Evolutionary conservation across 2,329 filamentous ascomycete genomes (phyloP).

Genomic region (Clarireedia paspali): DNA sequence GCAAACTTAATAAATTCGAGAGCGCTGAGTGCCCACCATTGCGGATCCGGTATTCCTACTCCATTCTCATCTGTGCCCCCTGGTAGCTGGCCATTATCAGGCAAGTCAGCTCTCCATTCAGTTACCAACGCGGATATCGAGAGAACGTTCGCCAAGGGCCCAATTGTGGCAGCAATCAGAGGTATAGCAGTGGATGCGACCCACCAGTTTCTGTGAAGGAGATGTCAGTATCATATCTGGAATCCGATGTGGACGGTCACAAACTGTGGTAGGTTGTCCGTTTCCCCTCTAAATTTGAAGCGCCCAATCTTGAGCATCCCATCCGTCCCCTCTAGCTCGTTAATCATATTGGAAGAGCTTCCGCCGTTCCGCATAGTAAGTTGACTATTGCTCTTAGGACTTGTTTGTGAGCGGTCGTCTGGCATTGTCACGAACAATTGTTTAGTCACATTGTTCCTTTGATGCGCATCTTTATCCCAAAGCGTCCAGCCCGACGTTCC

Average conservation of each 20-base stretch:
- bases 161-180: slow-evolving; percentile 59
- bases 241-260: slow-evolving; percentile 2
- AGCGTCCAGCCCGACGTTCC: background rate
- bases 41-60: slow-evolving; percentile 48
- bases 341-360: background rate
- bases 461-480: background rate
- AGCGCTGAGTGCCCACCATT: slow-evolving; percentile 39
- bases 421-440: background rate
- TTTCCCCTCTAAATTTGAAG: slow-evolving; percentile 28
- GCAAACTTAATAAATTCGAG: background rate
- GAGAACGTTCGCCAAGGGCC: slow-evolving; percentile 62
- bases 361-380: background rate
- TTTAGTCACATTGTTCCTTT: background rate
- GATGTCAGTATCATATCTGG: background rate
- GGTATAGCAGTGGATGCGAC: slow-evolving; percentile 39
- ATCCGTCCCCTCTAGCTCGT: slow-evolving; percentile 7
- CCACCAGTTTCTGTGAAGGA: slow-evolving; percentile 31
- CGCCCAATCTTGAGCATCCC: slow-evolving; percentile 22
- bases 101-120: slow-evolving; percentile 48
- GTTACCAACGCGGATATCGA: slow-evolving; percentile 61
- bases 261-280: slow-evolving; percentile 30
- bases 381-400: background rate
- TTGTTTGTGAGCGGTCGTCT: background rate
- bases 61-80: slow-evolving; percentile 42
- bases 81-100: slow-evolving; percentile 37